Base-by-base conservation (phyloP, 148 eudicot genomes). In the Chenopodium quinoa region DNA sequence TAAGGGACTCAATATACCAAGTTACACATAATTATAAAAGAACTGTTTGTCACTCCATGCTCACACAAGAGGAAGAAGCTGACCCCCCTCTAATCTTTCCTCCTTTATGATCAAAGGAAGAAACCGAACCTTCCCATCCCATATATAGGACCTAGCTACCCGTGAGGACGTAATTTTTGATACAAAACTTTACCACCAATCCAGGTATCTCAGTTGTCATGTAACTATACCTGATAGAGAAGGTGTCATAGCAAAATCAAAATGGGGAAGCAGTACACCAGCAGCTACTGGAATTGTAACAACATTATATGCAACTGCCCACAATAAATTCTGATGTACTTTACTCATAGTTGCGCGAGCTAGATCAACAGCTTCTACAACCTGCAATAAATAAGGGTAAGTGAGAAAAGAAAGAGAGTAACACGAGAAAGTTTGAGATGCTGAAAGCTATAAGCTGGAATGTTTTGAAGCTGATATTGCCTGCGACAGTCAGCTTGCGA, bases 191-290 rank as follows among this genome's bases (percentile, higher is more conserved):
- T 54, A 40, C 74, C 11, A 31, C 14, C 34, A 17, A 31, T 54
- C 20, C 62, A 32, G 1, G 71, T 50, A 73, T 37, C 8, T 22
- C 50, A 80, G 60, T 12, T n/a, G 27, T 72, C 48, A 50, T 23
- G 75, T 58, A 44, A 85, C 65, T 58, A 85, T 80, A 92, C 98
- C 97, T 81, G 97, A 95, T 84, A 95, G 87, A 64, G 98, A 95
- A 85, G 97, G 98, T 14, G 98, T 93, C 98, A 95, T 95, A 40
- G 98, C 97, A 86, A 93, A 95, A 88, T 93, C 97, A 78, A 92
- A 93, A 40, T 89, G 89, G 76, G 98, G 97, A 91, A 95, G 94
- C 69, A 95, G 86, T 27, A 90, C 9, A 25, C 98, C 98, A 81
- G 98, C 97, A 84, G 98, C 98, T 77, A 95, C 80, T 31, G 98